A percentile compares a stretch with the other conserved stretches of the same genome.
Conservation (phyloP, 202 grass and related monocot genomes). For the Carex arenaria region DNA sequence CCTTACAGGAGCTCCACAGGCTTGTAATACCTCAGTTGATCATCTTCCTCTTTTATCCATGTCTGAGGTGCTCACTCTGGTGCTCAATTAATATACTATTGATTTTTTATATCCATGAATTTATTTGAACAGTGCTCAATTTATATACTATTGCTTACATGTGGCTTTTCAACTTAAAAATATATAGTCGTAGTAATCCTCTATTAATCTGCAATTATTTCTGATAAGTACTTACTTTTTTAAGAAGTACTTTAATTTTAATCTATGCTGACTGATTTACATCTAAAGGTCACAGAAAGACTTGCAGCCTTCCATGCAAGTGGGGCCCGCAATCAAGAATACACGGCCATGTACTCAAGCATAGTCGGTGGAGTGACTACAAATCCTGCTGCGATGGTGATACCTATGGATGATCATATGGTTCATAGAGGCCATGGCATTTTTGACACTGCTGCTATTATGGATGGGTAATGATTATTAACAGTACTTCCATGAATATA, state of each 20-base stretch:
- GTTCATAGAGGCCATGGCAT: slow-evolving; percentile 92
- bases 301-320: slow-evolving; percentile 51
- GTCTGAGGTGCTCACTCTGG: slow-evolving; percentile 40
- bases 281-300: slow-evolving; percentile 56
- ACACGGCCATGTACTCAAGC: slow-evolving; percentile 93
- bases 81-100: background rate
- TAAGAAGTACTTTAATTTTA: slow-evolving; percentile 8
- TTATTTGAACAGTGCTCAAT: background rate
- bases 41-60: slow-evolving; percentile 59
- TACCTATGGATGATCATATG: slow-evolving; percentile 92
- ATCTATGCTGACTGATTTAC: background rate
- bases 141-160: background rate
- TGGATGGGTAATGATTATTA: slow-evolving; percentile 63
- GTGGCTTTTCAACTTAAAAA: background rate
- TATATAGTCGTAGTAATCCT: background rate
- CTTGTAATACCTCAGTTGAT: slow-evolving; percentile 26
- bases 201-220: background rate
- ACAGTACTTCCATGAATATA: background rate
- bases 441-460: slow-evolving; percentile 90
- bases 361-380: slow-evolving; percentile 87
- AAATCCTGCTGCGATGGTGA: slow-evolving; percentile 76
- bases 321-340: slow-evolving; percentile 57
- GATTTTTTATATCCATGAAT: slow-evolving; percentile 3
- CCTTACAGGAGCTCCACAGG: slow-evolving; percentile 29
- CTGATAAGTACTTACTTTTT: background rate